Evolutionary conservation across 140 eudicot species (phyloP), one percentile per base, ranked within the genome.

Genomic region (Erigeron philadelphicus): DNA sequence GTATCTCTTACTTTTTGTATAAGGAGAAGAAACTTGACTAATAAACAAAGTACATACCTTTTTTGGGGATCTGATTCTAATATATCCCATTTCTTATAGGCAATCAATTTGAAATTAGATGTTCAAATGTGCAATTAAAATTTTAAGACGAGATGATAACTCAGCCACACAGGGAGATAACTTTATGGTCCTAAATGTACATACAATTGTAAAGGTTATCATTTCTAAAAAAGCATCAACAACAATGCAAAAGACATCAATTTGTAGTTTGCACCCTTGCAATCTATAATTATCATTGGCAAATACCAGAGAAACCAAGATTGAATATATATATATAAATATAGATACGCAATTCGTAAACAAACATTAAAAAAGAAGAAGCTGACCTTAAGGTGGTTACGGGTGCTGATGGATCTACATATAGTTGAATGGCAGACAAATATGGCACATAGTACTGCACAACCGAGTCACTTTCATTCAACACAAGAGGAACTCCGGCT

Each of bases 361-460:
- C 19, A 8, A 45, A 66, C 55, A 12, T 21, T 71, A 61, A 11
- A 8, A 31, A 31, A 18, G 40, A 64, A 50, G 13, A 59, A 55
- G 56, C 78, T 75, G 65, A 86, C 98, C 93, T 87, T 75, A 61
- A 67, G 47, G 59, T 79, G 31, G 75, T 74, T 72, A 72, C 42
- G 53, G 86, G 84, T 70, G 68, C 76, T 44, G 94, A 72, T 11
- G 95, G 96, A 78, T 93, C 98, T 54, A 80, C 76, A 75, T 93
- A 93, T 41, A 93, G 81, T 73, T 93, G 98, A 60, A 93, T 93
- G 64, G 87, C 98, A 64, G 98, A 93, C 61, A 93, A 80, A 74
- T 82, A 93, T 7, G 98, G 98, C 19, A 89, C 98, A 58, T 93
- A 93, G 44, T 93, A 93, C 68, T 93, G 98, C 63, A 88, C 87